Evolutionary conservation across 257 asterid species (phyloP).

Genomic region (Nicotiana attenuata): DNA sequence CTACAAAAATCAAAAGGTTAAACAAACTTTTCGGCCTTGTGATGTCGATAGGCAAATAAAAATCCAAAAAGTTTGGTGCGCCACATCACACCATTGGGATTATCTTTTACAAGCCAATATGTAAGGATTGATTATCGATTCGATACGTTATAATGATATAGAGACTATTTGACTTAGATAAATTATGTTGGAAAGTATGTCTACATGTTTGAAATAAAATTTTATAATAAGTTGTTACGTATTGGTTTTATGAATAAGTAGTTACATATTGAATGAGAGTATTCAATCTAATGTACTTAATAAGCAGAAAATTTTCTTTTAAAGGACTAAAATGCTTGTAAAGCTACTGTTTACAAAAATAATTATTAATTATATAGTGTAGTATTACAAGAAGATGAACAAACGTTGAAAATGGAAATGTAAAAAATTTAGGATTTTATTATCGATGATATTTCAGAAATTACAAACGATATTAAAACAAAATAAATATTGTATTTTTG

Average conservation of each 20-base stretch:
- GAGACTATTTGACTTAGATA: no score
- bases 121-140: background rate
- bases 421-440: no score
- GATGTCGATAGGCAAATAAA: background rate
- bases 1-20: background rate
- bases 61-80: background rate
- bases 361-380: background rate
- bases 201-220: background rate
- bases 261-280: background rate
- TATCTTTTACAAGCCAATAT: background rate
- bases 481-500: no score
- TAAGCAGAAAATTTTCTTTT: background rate
- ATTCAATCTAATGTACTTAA: background rate
- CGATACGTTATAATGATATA: background rate
- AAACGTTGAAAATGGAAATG: no score
- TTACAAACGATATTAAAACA: no score
- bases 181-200: background rate
- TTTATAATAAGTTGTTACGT: background rate
- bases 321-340: background rate
- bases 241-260: background rate
- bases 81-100: background rate
- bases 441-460: background rate
- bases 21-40: background rate
- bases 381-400: no score
- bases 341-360: no score